Percentiles rank a stretch among this genome's conserved stretches.
Evolutionary conservation across 192 early-diverging fungal genomes (phyloP).

Genomic region (Coemansia sp.): DNA sequence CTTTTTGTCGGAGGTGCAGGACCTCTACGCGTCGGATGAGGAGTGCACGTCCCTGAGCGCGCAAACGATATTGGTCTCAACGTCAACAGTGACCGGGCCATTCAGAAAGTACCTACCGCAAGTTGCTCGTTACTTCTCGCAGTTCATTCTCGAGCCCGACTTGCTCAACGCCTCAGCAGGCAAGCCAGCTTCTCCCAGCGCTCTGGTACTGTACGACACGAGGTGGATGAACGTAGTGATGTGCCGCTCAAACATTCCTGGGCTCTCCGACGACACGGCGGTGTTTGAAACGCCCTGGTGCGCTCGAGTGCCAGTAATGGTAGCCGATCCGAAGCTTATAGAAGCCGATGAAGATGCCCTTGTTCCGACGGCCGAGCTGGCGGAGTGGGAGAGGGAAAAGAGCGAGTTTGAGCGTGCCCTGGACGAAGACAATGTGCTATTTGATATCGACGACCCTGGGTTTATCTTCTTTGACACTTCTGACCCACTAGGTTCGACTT

Average conservation of each 20-base stretch:
- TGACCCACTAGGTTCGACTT: background rate
- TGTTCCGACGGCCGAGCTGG: slow-evolving; percentile 45
- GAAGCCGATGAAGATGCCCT: slow-evolving; percentile 37
- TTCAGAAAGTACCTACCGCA: slow-evolving; percentile 43
- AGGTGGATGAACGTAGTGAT: slow-evolving; percentile 43
- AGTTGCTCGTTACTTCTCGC: slow-evolving; percentile 43
- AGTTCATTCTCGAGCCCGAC: slow-evolving; percentile 44
- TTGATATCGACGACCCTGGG: slow-evolving; percentile 54
- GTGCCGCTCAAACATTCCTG: slow-evolving; percentile 29
- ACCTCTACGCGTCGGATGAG: slow-evolving; percentile 38
- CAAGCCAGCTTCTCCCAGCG: slow-evolving; percentile 35
- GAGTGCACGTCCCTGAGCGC: slow-evolving; percentile 36
- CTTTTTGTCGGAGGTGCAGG: slow-evolving; percentile 44
- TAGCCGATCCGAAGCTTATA: slow-evolving; percentile 27
- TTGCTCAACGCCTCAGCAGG: background rate
- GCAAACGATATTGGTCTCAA: slow-evolving; percentile 38
- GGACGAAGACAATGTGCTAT: slow-evolving; percentile 53
- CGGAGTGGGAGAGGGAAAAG: slow-evolving; percentile 45
- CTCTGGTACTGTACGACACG: slow-evolving; percentile 51
- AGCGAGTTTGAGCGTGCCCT: slow-evolving; percentile 54
- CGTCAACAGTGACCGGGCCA: slow-evolving; percentile 41
- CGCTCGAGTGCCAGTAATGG: slow-evolving; percentile 22
- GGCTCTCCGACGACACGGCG: slow-evolving; percentile 30
- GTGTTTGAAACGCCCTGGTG: slow-evolving; percentile 55
- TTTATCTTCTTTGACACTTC: slow-evolving; percentile 52